Evolutionary conservation across 2,329 filamentous ascomycete species (phyloP).

Genomic region (Fusarium vanettenii): DNA sequence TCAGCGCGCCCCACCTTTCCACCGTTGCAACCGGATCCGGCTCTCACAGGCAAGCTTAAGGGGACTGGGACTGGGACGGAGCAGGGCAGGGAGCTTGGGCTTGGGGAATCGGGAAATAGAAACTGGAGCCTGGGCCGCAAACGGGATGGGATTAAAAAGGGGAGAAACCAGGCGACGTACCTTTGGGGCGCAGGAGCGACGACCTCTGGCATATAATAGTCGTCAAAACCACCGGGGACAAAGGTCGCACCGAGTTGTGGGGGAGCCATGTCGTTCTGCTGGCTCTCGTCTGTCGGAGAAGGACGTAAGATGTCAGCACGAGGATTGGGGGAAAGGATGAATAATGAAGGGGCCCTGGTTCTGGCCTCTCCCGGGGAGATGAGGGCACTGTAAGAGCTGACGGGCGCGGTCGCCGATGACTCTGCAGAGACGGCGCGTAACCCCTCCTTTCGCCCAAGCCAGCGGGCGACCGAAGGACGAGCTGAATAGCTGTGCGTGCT

Average conservation of each 20-base stretch:
- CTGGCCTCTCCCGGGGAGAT: conserved; percentile 35
- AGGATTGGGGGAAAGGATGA: conserved; percentile 42
- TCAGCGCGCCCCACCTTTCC: conserved; percentile 53
- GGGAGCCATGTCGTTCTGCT: conserved; percentile 43
- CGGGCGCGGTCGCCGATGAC: conserved; percentile 39
- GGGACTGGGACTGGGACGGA: conserved; percentile 26
- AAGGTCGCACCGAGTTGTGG: conserved; percentile 65
- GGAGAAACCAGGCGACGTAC: conserved; percentile 52
- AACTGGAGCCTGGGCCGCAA: conserved; percentile 31
- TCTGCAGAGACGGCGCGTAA: conserved; percentile 43
- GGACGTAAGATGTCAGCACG: conserved; percentile 47
- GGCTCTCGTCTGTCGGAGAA: conserved; percentile 43
- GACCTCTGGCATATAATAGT: conserved; percentile 72
- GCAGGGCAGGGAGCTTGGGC: conserved; percentile 25
- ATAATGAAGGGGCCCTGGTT: conserved; percentile 42
- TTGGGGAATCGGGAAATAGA: conserved; percentile 27
- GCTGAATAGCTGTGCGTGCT: conserved; percentile 28
- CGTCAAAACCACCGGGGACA: conserved; percentile 67
- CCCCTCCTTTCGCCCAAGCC: conserved; percentile 39
- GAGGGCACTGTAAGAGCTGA: conserved; percentile 39
- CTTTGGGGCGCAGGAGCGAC: conserved; percentile 68
- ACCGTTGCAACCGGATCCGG: conserved; percentile 44
- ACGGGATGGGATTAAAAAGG: conserved; percentile 25
- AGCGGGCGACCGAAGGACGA: conserved; percentile 22
- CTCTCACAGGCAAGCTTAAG: conserved; percentile 31